phyloP scores from a whole-genome alignment of 352 stramenopile genomes.

The Globisporangium emineosum region DNA sequence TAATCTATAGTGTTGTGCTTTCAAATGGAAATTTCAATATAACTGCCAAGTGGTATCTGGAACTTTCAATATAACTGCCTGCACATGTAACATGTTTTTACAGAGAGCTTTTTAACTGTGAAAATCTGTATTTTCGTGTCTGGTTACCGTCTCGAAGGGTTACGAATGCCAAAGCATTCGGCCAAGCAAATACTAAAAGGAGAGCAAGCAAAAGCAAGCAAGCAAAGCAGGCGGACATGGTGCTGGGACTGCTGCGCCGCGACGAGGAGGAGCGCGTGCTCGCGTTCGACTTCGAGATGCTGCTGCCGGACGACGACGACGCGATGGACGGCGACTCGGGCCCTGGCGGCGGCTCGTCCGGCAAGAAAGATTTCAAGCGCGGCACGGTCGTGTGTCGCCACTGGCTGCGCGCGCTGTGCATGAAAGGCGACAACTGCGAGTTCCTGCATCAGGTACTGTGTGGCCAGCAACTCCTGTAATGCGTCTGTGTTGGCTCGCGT shows the following conservation, averaged over 20 bases:
- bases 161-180: not conserved
- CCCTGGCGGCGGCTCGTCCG: constrained; percentile 36
- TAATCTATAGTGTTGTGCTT: no score
- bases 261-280: constrained; percentile 78
- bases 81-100: no score
- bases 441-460: constrained; percentile 86
- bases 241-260: constrained; percentile 70
- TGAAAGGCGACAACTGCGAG: constrained; percentile 97
- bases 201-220: not conserved
- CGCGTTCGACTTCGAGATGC: constrained; percentile 83
- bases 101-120: no score
- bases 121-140: no score
- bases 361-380: constrained; percentile 87
- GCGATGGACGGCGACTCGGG: constrained; percentile 36
- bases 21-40: no score
- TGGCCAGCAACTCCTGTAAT: not conserved
- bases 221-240: constrained; percentile 34
- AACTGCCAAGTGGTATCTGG: no score
- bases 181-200: not conserved
- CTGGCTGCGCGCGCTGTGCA: constrained; percentile 96
- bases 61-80: no score
- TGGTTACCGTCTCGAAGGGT: no score
- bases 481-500: not conserved
- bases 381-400: constrained; percentile 97
- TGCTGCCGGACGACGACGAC: constrained; percentile 70